phyloP scores from a whole-genome alignment of 192 early-diverging fungal genomes.

The Kappamyces sp. region DNA sequence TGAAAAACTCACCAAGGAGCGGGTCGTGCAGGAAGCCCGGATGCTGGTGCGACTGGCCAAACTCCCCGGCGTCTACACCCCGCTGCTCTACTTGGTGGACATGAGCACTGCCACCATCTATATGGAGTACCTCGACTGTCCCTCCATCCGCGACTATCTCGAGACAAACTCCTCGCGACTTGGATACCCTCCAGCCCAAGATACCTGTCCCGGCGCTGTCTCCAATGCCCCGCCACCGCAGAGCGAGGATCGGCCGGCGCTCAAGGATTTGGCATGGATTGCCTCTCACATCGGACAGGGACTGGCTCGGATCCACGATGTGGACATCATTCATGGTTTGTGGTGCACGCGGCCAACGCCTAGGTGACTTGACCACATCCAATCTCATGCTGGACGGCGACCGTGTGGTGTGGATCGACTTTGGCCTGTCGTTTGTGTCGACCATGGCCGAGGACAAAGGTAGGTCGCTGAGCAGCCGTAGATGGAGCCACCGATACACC shows the following conservation, averaged over 20 bases:
- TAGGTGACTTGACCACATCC: slow-evolving; percentile 87
- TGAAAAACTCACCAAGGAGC: slow-evolving; percentile 65
- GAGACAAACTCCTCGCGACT: not conserved
- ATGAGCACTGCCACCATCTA: slow-evolving; percentile 64
- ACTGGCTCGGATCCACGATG: slow-evolving; percentile 73
- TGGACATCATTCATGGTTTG: slow-evolving; percentile 76
- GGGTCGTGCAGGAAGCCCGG: slow-evolving; percentile 82
- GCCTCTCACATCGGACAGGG: slow-evolving; percentile 36
- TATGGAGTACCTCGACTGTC: slow-evolving; percentile 83
- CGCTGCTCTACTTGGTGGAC: slow-evolving; percentile 78
- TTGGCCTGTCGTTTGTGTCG: slow-evolving; percentile 88
- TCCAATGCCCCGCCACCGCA: not conserved
- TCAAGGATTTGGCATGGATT: slow-evolving; percentile 5
- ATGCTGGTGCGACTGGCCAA: slow-evolving; percentile 66
- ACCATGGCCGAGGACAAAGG: slow-evolving; percentile 85
- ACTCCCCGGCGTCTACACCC: slow-evolving; percentile 65
- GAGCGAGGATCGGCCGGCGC: not conserved
- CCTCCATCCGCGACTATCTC: slow-evolving; percentile 62
- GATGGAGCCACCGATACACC: too few species aligned
- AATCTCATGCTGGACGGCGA: slow-evolving; percentile 68
- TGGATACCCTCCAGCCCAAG: not conserved
- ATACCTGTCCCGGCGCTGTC: not conserved
- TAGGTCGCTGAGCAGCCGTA: too few species aligned
- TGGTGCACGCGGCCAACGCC: too few species aligned
- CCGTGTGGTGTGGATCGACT: slow-evolving; percentile 78